Evolutionary conservation across 371 early-diverging fungal genomes (phyloP).

Genomic region (Choanephora cucurbitarum): DNA sequence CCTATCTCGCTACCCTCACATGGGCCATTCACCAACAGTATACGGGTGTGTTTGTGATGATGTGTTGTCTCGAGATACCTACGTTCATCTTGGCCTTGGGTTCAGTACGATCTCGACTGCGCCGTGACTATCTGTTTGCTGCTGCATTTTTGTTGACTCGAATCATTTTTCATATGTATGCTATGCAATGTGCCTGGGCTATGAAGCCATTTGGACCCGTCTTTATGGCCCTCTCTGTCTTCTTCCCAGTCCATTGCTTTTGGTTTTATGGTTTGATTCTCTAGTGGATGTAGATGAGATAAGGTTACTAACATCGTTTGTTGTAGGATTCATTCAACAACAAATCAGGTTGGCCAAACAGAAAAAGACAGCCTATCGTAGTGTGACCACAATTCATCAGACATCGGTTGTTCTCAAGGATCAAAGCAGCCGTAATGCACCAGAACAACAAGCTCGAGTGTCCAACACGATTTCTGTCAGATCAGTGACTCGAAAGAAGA

Average conservation of each 20-base stretch:
- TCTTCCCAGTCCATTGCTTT: slow-evolving; percentile 48
- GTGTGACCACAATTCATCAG: not conserved
- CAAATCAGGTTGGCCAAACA: slow-evolving; percentile 19
- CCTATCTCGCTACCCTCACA: slow-evolving; percentile 33
- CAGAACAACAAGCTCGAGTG: not conserved
- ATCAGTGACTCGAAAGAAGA: slow-evolving; percentile 5
- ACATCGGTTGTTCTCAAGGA: not conserved
- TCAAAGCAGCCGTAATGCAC: not conserved
- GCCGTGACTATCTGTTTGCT: slow-evolving; percentile 50
- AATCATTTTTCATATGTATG: slow-evolving; percentile 44
- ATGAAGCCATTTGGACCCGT: slow-evolving; percentile 19
- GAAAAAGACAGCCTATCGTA: not conserved
- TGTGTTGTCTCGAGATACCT: slow-evolving; percentile 44
- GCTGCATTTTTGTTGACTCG: slow-evolving; percentile 36
- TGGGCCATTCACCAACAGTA: slow-evolving; percentile 32
- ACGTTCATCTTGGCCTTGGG: slow-evolving; percentile 45
- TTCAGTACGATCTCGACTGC: slow-evolving; percentile 28
- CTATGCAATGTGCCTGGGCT: slow-evolving; percentile 22
- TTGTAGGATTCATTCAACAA: slow-evolving; percentile 32
- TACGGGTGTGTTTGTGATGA: slow-evolving; percentile 33
- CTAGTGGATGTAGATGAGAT: too few species aligned
- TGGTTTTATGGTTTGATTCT: slow-evolving; percentile 61
- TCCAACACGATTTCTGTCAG: not conserved
- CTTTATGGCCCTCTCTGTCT: slow-evolving; percentile 17
- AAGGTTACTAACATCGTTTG: not conserved